Base-by-base conservation (phyloP, 257 asterid species). In the Solanum clarkiae region DNA sequence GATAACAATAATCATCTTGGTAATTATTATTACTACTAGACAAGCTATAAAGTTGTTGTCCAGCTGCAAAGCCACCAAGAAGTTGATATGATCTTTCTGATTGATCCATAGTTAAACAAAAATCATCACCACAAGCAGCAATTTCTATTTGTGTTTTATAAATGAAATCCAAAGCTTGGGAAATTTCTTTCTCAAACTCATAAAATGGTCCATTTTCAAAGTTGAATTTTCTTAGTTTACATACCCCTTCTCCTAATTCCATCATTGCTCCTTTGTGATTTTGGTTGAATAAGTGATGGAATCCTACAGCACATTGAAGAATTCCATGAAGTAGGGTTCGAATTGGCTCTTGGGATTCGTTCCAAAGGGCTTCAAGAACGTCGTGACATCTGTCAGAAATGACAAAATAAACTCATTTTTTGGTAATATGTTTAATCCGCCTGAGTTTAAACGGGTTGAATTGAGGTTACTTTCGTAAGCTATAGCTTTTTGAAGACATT, bases 191-290 rank as follows among this genome's bases (percentile, higher is more conserved):
- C 90, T 94, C 96, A 80, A 95, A 95, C 59, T 88, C 88, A 82
- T 91, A 90, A 86, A 95, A 94, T 7, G 98, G 98, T 69, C 98
- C 98, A 2, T 71, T 91, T 77, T 94, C 92, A 49, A 94, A 94
- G 83, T 93, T 93, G 90, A 95, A 85, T 91, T 95, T 95, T 20
- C 98, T 87, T 84, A 94, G 90, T 91, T 95, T 95, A 77, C 98
- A 95, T 10, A 93, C 42, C 56, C 99, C 98, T 86, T 95, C 99
- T 87, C 99, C 99, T 47, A 95, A 88, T 89, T 95, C 98, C 93
- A 95, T 94, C 99, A 95, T 95, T 13, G 99, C 98, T 68, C 98
- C 98, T 83, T 88, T 92, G 87, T 95, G 99, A 87, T 95, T 95
- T 97, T 90, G 93, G 85, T 93, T 95, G 87, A 93, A 93, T 86